Conservation (phyloP, 2,329 filamentous ascomycete species). For the Colletotrichum endophyticum region DNA sequence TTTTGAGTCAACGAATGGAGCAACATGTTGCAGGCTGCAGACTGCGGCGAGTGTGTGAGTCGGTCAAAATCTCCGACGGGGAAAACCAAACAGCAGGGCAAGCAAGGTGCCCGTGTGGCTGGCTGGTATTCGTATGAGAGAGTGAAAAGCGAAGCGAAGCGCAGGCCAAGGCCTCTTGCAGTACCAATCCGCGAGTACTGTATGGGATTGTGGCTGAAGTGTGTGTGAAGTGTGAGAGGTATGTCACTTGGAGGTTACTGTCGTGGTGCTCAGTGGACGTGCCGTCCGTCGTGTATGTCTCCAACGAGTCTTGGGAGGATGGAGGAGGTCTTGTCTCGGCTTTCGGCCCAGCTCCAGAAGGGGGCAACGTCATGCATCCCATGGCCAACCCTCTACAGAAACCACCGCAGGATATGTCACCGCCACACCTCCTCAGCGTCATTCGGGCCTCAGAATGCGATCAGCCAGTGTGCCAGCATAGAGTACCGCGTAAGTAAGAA, state of each 20-base stretch:
- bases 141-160: not conserved
- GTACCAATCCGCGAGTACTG: not conserved
- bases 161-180: not conserved
- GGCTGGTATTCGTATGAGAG: not conserved
- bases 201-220: not conserved
- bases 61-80: not conserved
- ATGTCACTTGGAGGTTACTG: not conserved
- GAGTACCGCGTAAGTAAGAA: not conserved
- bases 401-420: not conserved
- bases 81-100: not conserved
- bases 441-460: not conserved
- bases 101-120: not conserved
- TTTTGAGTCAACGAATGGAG: not conserved
- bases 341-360: not conserved
- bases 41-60: not conserved
- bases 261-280: not conserved
- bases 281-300: not conserved
- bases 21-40: not conserved
- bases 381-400: not conserved
- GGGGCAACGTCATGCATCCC: constrained; percentile 15
- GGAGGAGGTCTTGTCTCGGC: constrained; percentile 13
- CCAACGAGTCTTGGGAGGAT: not conserved
- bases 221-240: not conserved
- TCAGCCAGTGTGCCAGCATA: not conserved
- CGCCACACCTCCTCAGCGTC: not conserved